These are phyloP conservation scores for Graphilbum sp. DNA, from an alignment of 2,329 filamentous ascomycete species.

Conservation along the genomic window DNA sequence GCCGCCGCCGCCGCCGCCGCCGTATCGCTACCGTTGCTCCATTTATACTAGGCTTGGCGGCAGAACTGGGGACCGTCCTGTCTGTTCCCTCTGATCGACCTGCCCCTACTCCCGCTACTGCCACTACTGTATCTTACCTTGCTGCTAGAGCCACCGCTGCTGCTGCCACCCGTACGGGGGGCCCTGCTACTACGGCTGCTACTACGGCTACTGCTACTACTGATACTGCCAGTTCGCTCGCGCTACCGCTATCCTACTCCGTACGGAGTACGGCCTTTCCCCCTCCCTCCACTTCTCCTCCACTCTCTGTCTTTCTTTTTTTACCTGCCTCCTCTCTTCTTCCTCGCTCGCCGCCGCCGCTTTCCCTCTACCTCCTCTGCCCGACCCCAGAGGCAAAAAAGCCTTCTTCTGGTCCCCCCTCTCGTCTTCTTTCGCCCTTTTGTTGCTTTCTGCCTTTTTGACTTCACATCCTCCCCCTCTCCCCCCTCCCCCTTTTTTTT, in stretches of 20 bases:
- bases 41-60: slow-evolving; percentile 7
- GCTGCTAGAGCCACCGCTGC: background rate
- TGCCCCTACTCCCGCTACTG: slow-evolving; percentile 2
- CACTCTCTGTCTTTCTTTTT: slow-evolving; percentile 3
- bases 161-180: background rate
- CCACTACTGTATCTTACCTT: background rate
- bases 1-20: too few species aligned
- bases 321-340: slow-evolving; percentile 9
- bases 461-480: slow-evolving; percentile 7
- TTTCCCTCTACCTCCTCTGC: slow-evolving; percentile 1
- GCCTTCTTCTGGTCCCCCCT: slow-evolving; percentile 6
- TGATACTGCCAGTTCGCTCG: background rate
- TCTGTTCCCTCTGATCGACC: slow-evolving; percentile 10
- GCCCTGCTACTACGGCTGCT: background rate
- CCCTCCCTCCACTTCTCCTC: slow-evolving; percentile 3
- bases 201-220: slow-evolving; percentile 4
- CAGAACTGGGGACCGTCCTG: slow-evolving; percentile 9
- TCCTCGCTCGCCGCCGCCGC: slow-evolving; percentile 2
- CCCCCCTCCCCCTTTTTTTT: slow-evolving; percentile 6
- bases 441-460: slow-evolving; percentile 5
- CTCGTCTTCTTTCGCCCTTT: slow-evolving; percentile 6
- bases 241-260: slow-evolving; percentile 3
- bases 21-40: too few species aligned
- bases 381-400: slow-evolving; percentile 4
- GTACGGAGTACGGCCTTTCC: slow-evolving; percentile 3